Percentiles rank a stretch among this genome's conserved stretches.
Evolutionary conservation across 2,329 filamentous ascomycete genomes (phyloP).

Genomic region (Colletotrichum tofieldiae): DNA sequence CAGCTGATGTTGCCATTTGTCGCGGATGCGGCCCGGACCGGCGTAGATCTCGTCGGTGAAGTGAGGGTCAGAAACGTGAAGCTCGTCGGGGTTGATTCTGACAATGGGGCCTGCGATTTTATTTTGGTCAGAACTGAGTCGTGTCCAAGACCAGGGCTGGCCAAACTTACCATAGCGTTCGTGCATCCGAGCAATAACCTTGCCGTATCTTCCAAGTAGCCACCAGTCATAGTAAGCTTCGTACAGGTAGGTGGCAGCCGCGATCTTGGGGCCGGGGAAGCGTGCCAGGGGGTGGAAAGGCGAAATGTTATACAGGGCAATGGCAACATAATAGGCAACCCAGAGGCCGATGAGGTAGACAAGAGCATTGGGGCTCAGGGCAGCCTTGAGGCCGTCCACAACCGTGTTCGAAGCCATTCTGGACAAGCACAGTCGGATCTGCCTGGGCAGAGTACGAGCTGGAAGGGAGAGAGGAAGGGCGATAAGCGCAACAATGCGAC

Average conservation of each 20-base stretch:
- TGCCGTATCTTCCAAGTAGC: constrained; percentile 34
- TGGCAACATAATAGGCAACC: constrained; percentile 19
- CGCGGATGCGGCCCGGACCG: constrained; percentile 34
- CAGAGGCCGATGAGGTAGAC: constrained; percentile 31
- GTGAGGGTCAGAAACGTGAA: constrained; percentile 54
- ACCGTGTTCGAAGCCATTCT: constrained; percentile 30
- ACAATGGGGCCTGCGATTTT: constrained; percentile 53
- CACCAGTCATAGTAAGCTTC: constrained; percentile 40
- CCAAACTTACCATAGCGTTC: constrained; percentile 31
- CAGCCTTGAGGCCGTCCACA: constrained; percentile 23
- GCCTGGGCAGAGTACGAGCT: constrained; percentile 7
- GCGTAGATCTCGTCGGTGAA: constrained; percentile 58
- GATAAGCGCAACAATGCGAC: constrained; percentile 12
- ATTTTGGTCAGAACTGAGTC: constrained; percentile 11
- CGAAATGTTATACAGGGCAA: constrained; percentile 37
- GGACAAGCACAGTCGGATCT: background rate
- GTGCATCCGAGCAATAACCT: constrained; percentile 39
- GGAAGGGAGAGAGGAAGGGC: background rate
- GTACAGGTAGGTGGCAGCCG: constrained; percentile 34
- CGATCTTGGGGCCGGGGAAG: constrained; percentile 37
- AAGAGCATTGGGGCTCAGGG: constrained; percentile 19
- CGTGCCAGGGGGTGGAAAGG: constrained; percentile 36
- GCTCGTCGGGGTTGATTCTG: constrained; percentile 57
- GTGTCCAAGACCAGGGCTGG: background rate
- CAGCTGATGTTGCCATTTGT: constrained; percentile 47